phyloP scores from a whole-genome alignment of 768 basidiomycete species.

The Collybia nuda region DNA sequence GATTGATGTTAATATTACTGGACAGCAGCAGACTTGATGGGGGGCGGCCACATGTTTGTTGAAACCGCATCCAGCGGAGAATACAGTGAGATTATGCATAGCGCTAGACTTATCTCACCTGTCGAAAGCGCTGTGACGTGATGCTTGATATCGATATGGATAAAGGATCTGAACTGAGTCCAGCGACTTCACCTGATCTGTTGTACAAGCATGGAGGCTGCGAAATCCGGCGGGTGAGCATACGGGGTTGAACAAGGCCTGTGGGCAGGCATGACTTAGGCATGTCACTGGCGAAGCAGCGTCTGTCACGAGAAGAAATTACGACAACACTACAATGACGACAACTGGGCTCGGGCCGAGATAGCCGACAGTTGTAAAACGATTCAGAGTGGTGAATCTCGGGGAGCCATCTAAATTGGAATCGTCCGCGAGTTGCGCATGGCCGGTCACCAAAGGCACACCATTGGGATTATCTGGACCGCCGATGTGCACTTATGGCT shows the following conservation, averaged over 20 bases:
- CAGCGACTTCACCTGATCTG: constrained; percentile 7
- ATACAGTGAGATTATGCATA: neutral
- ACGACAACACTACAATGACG: constrained; percentile 3
- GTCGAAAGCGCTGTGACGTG: constrained; percentile 21
- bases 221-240: constrained; percentile 2
- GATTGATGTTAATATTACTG: constrained; percentile 4
- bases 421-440: constrained; percentile 9
- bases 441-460: neutral
- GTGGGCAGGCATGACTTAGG: constrained; percentile 6
- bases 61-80: constrained; percentile 15
- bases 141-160: constrained; percentile 17
- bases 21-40: constrained; percentile 3
- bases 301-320: constrained; percentile 10
- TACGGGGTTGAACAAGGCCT: constrained; percentile 9
- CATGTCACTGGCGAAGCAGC: constrained; percentile 4
- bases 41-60: constrained; percentile 1
- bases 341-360: constrained; percentile 13
- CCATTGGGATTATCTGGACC: neutral
- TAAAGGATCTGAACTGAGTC: constrained; percentile 6
- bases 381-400: constrained; percentile 9
- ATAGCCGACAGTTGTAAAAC: constrained; percentile 2
- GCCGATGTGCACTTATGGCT: neutral
- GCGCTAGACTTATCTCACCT: constrained; percentile 4
- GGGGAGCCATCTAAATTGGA: constrained; percentile 8
- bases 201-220: constrained; percentile 5